Evolutionary conservation across 164 flowering plant genomes (phyloP).

Genomic region (Nelumbo lutea): DNA sequence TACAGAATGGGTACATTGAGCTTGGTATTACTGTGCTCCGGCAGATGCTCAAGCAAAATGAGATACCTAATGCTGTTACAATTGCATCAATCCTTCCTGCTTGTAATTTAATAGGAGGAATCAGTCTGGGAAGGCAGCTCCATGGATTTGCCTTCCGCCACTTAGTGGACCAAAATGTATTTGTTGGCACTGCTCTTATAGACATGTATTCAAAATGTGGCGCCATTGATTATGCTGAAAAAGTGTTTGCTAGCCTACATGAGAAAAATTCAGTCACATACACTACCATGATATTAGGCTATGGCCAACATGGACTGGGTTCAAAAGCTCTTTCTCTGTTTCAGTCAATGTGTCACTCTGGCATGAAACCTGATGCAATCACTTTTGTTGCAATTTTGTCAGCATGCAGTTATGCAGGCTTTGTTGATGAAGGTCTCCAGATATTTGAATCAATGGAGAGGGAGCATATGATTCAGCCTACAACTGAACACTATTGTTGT

Average conservation of each 20-base stretch:
- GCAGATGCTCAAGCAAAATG: conserved; percentile 49
- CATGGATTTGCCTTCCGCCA: conserved; percentile 71
- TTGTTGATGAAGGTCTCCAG: conserved; percentile 73
- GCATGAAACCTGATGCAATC: conserved; percentile 62
- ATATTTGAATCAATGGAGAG: conserved; percentile 64
- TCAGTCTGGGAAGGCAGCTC: conserved; percentile 55
- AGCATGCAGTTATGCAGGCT: conserved; percentile 76
- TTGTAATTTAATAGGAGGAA: conserved; percentile 47
- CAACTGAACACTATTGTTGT: conserved; percentile 72
- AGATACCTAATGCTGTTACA: conserved; percentile 65
- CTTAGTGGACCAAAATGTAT: conserved; percentile 57
- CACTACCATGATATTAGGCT: conserved; percentile 80
- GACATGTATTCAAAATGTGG: conserved; percentile 91
- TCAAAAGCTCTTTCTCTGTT: conserved; percentile 63
- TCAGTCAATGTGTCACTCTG: conserved; percentile 37
- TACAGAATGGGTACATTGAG: conserved; percentile 55
- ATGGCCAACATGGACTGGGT: conserved; percentile 86
- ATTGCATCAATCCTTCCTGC: conserved; percentile 76
- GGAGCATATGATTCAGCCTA: conserved; percentile 42
- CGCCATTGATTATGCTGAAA: conserved; percentile 50
- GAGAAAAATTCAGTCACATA: conserved; percentile 71
- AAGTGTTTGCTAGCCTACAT: conserved; percentile 28
- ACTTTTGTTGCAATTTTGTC: conserved; percentile 78
- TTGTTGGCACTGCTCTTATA: conserved; percentile 66
- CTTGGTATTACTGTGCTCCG: conserved; percentile 46